These are phyloP conservation scores for Exophiala xenobiotica DNA, from an alignment of 2,329 filamentous ascomycete genomes.

Conservation along the genomic window DNA sequence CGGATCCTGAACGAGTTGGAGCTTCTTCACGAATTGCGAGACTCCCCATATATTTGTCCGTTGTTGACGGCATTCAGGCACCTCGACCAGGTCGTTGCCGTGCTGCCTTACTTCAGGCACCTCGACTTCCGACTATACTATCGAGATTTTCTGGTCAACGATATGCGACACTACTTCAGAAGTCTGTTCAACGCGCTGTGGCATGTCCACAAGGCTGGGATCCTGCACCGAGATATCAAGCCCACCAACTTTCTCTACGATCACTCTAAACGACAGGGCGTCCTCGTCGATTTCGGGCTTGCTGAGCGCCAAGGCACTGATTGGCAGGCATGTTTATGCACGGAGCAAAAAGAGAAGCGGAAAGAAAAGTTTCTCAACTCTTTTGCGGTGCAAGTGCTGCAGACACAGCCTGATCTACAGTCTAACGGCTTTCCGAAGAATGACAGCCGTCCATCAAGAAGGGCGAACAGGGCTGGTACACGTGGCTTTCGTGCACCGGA, in stretches of 20 bases:
- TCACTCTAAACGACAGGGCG: constrained; percentile 65
- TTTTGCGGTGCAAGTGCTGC: constrained; percentile 39
- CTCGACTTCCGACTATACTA: constrained; percentile 92
- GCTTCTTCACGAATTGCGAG: constrained; percentile 80
- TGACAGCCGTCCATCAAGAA: constrained; percentile 80
- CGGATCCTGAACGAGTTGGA: constrained; percentile 97
- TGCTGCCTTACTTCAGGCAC: constrained; percentile 93
- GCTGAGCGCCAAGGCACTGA: constrained; percentile 75
- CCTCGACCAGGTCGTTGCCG: constrained; percentile 90
- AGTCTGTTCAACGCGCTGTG: constrained; percentile 82
- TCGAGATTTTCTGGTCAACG: constrained; percentile 77
- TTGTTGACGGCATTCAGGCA: constrained; percentile 95
- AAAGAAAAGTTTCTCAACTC: constrained; percentile 44
- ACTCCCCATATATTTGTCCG: constrained; percentile 83
- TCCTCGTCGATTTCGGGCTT: constrained; percentile 98
- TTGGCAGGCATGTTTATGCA: constrained; percentile 77
- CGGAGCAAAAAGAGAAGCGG: constrained; percentile 62
- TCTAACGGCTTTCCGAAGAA: constrained; percentile 79
- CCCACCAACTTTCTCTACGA: constrained; percentile 61
- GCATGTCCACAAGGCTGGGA: constrained; percentile 77
- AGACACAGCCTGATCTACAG: constrained; percentile 32
- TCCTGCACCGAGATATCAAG: constrained; percentile 94
- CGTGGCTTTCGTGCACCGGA: constrained; percentile 94
- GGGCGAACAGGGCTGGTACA: constrained; percentile 92
- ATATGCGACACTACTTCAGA: constrained; percentile 86